Percentiles rank a stretch among this genome's conserved stretches.
phyloP scores from a whole-genome alignment of 768 basidiomycete species.

The Kwoniella bestiolae region DNA sequence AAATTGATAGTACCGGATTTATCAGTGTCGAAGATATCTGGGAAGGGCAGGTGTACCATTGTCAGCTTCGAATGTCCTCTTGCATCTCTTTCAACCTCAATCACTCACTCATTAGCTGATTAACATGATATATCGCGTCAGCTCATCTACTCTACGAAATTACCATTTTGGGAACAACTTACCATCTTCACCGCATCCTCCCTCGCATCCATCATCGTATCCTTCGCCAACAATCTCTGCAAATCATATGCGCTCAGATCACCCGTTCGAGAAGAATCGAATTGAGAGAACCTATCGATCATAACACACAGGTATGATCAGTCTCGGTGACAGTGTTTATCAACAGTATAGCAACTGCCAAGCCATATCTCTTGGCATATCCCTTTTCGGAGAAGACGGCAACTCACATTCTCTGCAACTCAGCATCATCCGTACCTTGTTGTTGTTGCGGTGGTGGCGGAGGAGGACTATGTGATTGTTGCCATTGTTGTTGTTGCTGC shows the following conservation, averaged over 20 bases:
- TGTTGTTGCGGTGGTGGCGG: constrained; percentile 22
- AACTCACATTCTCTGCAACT: constrained; percentile 45
- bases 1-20: constrained; percentile 55
- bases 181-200: constrained; percentile 59
- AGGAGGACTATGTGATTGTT: constrained; percentile 15
- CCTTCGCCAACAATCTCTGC: constrained; percentile 51
- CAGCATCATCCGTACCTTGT: constrained; percentile 29
- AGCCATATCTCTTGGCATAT: too few species aligned
- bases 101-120: constrained; percentile 46
- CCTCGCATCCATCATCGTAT: constrained; percentile 55
- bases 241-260: constrained; percentile 53
- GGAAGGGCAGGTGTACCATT: not conserved
- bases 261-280: constrained; percentile 49
- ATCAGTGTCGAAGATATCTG: constrained; percentile 58
- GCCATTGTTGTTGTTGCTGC: constrained; percentile 15
- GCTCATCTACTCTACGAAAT: not conserved
- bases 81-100: not conserved
- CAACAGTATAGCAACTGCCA: too few species aligned
- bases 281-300: constrained; percentile 48
- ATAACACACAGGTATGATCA: too few species aligned
- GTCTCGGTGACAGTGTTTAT: too few species aligned
- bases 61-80: not conserved
- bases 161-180: constrained; percentile 21
- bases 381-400: constrained; percentile 1
- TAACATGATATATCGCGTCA: not conserved